Evolutionary conservation across 495 filamentous ascomycete genomes (phyloP), one percentile per base, ranked within the genome.

Genomic region (Tuber magnatum): DNA sequence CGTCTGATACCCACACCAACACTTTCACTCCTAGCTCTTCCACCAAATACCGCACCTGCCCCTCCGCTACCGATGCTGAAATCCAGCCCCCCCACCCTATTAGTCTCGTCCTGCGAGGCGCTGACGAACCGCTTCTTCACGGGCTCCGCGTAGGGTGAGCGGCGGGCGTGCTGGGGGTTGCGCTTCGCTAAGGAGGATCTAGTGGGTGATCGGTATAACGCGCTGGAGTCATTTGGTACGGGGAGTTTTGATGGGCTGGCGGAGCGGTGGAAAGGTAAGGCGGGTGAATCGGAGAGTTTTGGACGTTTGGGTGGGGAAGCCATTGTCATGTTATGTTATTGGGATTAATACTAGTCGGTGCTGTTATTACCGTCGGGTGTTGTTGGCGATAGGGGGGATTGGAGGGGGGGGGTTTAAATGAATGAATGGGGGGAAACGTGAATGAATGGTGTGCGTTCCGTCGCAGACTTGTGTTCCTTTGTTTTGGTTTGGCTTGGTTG

Each of bases 401-500:
- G 3, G 43, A n/a, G 41, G 1, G 43, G 35, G 48, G n/a, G 48
- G 41, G 46, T n/a, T 43, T 28, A 56, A 22, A 40, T 38, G 9
- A 43, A 12, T 10, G 24, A 24, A 61, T 24, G 44, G n/a, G 44
- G n/a, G 65, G 35, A 38, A 46, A 39, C 22, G 20, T 42, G 18
- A 42, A 46, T 42, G 22, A 46, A 41, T 38, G 20, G n/a, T 40
- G 20, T 32, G 40, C 41, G 44, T 48, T 73, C 71, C 69, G 74
- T 75, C 75, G 77, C 77, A 35, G 28, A 20, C 56, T 14, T 65
- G 56, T 65, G 14, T 65, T 65, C 68, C 75, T 78, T 71, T 78
- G 77, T 78, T 77, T 78, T 78, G 76, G 77, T 78, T 78, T 78
- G 70, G 65, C 74, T 18, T 69, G 38, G 48, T 61, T 46, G 35